Base-by-base conservation (phyloP, 495 filamentous ascomycete genomes). In the Xeromyces bisporus region DNA sequence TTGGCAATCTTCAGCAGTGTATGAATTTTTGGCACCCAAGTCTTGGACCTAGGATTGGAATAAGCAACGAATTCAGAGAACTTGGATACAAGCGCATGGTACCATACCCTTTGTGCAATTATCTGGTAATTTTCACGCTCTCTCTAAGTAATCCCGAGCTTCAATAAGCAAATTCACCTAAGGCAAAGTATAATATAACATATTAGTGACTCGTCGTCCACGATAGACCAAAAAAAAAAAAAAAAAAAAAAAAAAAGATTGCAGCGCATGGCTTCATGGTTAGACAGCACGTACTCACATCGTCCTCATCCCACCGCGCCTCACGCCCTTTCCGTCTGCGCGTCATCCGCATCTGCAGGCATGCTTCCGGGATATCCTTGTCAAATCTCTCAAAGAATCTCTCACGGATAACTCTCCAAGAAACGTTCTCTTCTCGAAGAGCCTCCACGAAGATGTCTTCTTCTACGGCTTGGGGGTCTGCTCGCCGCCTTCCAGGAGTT, bases 281-380 rank as follows among this genome's bases (percentile, higher is more conserved):
- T 33, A 15, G 7, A 44, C 37, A 14, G 24, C 39, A 63, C 57
- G 40, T 58, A 65, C 69, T 56, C 57, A 75, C 70, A 64, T 82
- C 77, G 32, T 62, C 58, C 29, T 73, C 66, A 28, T 73, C 72
- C 77, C 77, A 82, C 3, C 67, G 60, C 8, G 69, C 56, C 47
- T 70, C 53, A 14, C 51, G 47, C 31, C 73, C 66, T 46, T 76
- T 74, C 25, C 72, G 66, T 23, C 79, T 58, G 15, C 77, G 60
- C 36, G 73, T 67, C 44, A 74, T 69, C 10, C 77, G 67, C 77
- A 82, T 82, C 51, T 82, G 77, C 28, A 82, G 52, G 3, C 75
- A 67, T 2, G 77, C 71, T 32, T 80, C 73, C 26, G 75, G 59
- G 32, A 71, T 75, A 39, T 68, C 66, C 35, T 76, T 75, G 28